A percentile compares a stretch with the other conserved stretches of the same genome.
These are phyloP conservation scores for Tuber magnatum DNA, from an alignment of 495 filamentous ascomycete species.

Conservation along the genomic window DNA sequence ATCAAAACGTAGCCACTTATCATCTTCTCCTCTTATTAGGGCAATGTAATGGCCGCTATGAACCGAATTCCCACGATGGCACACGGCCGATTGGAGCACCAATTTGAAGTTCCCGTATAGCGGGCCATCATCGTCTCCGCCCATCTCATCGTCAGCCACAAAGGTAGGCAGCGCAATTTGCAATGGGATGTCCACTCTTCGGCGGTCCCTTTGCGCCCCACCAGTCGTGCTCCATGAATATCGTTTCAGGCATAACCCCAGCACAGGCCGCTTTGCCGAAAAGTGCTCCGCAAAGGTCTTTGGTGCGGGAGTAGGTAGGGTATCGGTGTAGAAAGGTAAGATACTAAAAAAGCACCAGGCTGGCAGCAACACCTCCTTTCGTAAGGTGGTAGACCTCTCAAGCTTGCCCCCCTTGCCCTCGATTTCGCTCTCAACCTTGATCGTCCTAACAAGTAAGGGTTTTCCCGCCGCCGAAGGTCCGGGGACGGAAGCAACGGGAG, in stretches of 20 bases:
- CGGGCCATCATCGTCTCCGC: slow-evolving; percentile 51
- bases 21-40: slow-evolving; percentile 64
- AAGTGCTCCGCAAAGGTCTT: slow-evolving; percentile 58
- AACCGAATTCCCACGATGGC: slow-evolving; percentile 82
- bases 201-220: slow-evolving; percentile 60
- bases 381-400: slow-evolving; percentile 48
- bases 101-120: slow-evolving; percentile 80
- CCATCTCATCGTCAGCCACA: slow-evolving; percentile 67
- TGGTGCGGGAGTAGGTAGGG: slow-evolving; percentile 29
- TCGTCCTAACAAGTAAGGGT: slow-evolving; percentile 39
- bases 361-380: slow-evolving; percentile 86
- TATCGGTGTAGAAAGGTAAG: slow-evolving; percentile 36
- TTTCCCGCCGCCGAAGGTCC: slow-evolving; percentile 36
- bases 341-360: slow-evolving; percentile 87
- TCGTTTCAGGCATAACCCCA: slow-evolving; percentile 86
- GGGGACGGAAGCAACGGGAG: slow-evolving; percentile 40
- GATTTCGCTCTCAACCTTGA: slow-evolving; percentile 41
- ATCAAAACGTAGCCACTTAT: slow-evolving; percentile 84
- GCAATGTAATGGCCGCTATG: slow-evolving; percentile 87
- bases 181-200: slow-evolving; percentile 82
- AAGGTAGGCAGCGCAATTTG: slow-evolving; percentile 85
- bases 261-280: slow-evolving; percentile 64
- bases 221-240: slow-evolving; percentile 71
- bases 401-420: slow-evolving; percentile 44
- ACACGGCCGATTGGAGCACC: slow-evolving; percentile 78